Conservation (phyloP, 345 rosid species). For the Lepidium africanum region DNA sequence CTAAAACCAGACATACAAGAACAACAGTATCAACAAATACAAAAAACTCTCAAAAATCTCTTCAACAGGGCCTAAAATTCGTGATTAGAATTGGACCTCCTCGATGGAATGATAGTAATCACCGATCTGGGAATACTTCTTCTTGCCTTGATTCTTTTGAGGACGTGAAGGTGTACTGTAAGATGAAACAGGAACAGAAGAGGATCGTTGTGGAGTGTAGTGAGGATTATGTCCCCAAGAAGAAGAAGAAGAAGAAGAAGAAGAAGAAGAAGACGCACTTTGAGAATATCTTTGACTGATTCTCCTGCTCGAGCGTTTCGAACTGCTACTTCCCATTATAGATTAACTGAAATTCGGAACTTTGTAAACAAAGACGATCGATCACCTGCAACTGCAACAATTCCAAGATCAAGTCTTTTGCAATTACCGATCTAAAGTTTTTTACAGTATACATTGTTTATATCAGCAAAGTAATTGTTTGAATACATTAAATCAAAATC, state of each 20-base stretch:
- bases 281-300: not conserved
- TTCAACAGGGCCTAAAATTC: not conserved
- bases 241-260: not conserved
- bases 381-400: slow-evolving; percentile 1
- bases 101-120: slow-evolving; percentile 72
- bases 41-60: not conserved
- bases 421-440: not conserved
- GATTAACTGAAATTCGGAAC: not conserved
- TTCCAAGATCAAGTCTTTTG: not conserved
- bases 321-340: slow-evolving; percentile 70
- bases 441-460: not conserved
- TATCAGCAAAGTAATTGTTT: not conserved
- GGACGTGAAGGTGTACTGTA: slow-evolving; percentile 1
- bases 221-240: slow-evolving; percentile 19
- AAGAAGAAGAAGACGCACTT: slow-evolving; percentile 5
- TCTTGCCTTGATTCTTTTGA: slow-evolving; percentile 37
- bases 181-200: slow-evolving; percentile 5
- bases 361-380: not conserved
- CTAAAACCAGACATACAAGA: slow-evolving; percentile 30
- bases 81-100: slow-evolving; percentile 37
- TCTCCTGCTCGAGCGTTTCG: slow-evolving; percentile 28
- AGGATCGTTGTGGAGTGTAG: slow-evolving; percentile 35
- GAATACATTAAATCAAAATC: not conserved
- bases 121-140: slow-evolving; percentile 66
- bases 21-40: not conserved